phyloP scores from a whole-genome alignment of 176 grass and related monocot genomes.

The Carex scoparia region DNA sequence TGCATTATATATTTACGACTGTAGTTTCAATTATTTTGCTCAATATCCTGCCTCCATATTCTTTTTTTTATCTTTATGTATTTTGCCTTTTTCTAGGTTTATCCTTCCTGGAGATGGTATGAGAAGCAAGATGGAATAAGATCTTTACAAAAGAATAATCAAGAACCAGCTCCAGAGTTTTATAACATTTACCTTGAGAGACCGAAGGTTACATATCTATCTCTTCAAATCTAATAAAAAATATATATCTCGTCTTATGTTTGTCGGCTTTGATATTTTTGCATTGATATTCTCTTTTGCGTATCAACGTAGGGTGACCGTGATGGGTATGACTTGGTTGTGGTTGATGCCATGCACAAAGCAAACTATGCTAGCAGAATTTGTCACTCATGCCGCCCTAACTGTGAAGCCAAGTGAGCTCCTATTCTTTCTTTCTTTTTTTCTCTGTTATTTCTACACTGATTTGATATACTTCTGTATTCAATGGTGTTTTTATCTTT shows the following conservation, averaged over 20 bases:
- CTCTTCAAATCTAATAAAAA: constrained; percentile 18
- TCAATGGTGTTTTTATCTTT: constrained; percentile 10
- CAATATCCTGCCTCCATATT: background rate
- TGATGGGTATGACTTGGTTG: constrained; percentile 94
- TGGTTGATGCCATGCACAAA: constrained; percentile 99
- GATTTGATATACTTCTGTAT: constrained; percentile 18
- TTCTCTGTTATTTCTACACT: constrained; percentile 18
- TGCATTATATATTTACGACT: background rate
- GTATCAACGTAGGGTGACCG: constrained; percentile 67
- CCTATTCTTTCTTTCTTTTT: constrained; percentile 5
- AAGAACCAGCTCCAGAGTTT: constrained; percentile 96
- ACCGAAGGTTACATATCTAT: constrained; percentile 60
- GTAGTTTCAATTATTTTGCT: background rate
- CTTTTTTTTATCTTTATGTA: background rate
- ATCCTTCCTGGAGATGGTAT: constrained; percentile 99
- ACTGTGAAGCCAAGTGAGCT: constrained; percentile 97
- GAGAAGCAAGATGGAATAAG: constrained; percentile 97
- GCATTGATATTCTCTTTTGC: constrained; percentile 33
- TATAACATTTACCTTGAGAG: constrained; percentile 98
- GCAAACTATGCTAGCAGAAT: constrained; percentile 98
- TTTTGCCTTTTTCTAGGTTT: constrained; percentile 60
- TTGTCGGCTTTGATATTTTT: constrained; percentile 8
- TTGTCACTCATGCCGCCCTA: constrained; percentile 91
- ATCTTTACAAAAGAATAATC: constrained; percentile 83
- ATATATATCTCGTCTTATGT: constrained; percentile 6